Percentiles rank a stretch among this genome's conserved stretches.
Evolutionary conservation across 2,329 filamentous ascomycete species (phyloP).

Genomic region (Magnaporthiopsis rhizophila): DNA sequence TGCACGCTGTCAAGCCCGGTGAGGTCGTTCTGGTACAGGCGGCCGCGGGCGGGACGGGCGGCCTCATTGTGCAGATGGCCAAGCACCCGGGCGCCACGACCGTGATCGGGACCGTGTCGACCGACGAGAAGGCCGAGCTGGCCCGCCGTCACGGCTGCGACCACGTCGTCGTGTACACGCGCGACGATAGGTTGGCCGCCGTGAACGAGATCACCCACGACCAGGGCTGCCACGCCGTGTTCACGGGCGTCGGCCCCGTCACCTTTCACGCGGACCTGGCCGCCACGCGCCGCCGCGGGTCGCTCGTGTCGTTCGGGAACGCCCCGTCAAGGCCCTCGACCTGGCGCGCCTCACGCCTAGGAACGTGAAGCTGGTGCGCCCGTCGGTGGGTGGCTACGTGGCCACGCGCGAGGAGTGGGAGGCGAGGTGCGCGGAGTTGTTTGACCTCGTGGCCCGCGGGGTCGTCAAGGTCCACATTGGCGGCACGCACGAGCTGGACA

Average conservation of each 20-base stretch:
- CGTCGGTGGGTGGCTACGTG: slow-evolving; percentile 64
- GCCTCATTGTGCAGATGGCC: slow-evolving; percentile 69
- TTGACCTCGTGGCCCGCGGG: slow-evolving; percentile 14
- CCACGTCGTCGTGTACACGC: slow-evolving; percentile 62
- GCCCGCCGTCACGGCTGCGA: slow-evolving; percentile 65
- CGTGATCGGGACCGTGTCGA: slow-evolving; percentile 73
- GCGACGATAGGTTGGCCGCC: slow-evolving; percentile 47
- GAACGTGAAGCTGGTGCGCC: slow-evolving; percentile 70
- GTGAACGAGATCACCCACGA: slow-evolving; percentile 63
- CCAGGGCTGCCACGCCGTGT: slow-evolving; percentile 67
- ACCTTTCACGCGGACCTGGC: slow-evolving; percentile 78
- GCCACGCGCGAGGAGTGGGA: slow-evolving; percentile 62
- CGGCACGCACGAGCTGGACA: slow-evolving; percentile 12
- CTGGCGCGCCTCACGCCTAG: slow-evolving; percentile 55
- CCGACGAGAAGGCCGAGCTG: slow-evolving; percentile 62
- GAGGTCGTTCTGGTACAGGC: slow-evolving; percentile 69
- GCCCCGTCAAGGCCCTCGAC: slow-evolving; percentile 60
- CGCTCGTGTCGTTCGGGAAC: slow-evolving; percentile 72
- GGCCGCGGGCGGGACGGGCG: slow-evolving; percentile 74
- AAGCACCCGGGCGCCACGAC: slow-evolving; percentile 60
- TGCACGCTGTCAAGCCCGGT: slow-evolving; percentile 25
- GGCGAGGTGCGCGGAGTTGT: slow-evolving; percentile 17
- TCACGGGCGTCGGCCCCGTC: slow-evolving; percentile 74
- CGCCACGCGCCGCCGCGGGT: slow-evolving; percentile 66
- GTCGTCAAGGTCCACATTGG: slow-evolving; percentile 13